phyloP scores from a whole-genome alignment of 495 filamentous ascomycete genomes.

The Penicillium psychrofluorescens region DNA sequence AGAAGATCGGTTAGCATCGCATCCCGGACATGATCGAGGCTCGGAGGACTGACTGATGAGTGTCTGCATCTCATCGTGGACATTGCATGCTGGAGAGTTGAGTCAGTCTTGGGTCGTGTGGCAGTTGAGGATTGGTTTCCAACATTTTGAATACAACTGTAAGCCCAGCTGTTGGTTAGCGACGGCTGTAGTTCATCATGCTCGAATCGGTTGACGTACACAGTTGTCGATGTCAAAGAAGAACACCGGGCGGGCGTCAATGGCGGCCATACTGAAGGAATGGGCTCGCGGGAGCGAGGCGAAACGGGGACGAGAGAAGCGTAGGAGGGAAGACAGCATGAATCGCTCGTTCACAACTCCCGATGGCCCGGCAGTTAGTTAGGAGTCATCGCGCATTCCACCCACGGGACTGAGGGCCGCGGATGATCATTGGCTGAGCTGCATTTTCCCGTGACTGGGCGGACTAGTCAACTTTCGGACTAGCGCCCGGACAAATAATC shows the following conservation, averaged over 20 bases:
- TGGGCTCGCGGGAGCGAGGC: conserved; percentile 1
- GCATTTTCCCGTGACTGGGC: no score
- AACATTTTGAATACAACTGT: conserved; percentile 50
- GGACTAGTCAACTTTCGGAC: no score
- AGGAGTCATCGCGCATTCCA: no score
- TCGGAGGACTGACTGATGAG: conserved; percentile 46
- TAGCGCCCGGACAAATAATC: no score
- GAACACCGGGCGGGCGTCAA: conserved; percentile 52
- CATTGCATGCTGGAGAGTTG: conserved; percentile 34
- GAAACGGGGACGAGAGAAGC: conserved; percentile 13
- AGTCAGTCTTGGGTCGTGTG: conserved; percentile 4
- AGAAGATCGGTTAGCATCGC: neutral
- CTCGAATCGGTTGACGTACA: conserved; percentile 38
- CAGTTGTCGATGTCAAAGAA: conserved; percentile 99
- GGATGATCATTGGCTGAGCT: no score
- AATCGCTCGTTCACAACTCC: neutral
- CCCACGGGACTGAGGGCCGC: no score
- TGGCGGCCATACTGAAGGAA: conserved; percentile 16
- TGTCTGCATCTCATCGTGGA: conserved; percentile 67
- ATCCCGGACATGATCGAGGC: neutral
- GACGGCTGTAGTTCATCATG: conserved; percentile 1
- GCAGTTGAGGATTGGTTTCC: conserved; percentile 1
- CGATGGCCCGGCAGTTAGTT: no score
- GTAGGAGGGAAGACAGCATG: neutral
- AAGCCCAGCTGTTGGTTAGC: neutral